A percentile compares a stretch with the other conserved stretches of the same genome.
phyloP scores from a whole-genome alignment of 805 yeast genomes.

The Wickerhamiella galacta region DNA sequence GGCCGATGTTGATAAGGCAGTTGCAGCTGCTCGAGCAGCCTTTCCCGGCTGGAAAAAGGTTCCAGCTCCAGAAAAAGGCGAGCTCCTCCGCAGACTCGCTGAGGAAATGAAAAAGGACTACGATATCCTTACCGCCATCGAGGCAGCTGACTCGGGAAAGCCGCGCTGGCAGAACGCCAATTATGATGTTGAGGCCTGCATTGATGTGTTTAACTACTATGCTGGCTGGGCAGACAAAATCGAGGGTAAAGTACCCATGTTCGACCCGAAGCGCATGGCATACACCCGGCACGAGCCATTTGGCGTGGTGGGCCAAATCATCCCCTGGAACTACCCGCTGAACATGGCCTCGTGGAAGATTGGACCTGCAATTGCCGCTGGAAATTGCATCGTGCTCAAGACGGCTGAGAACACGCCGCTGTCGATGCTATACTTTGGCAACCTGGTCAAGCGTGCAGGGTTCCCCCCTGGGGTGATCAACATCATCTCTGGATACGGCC shows the following conservation, averaged over 20 bases:
- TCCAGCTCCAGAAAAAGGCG: constrained; percentile 53
- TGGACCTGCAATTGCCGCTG: constrained; percentile 71
- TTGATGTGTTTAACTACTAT: constrained; percentile 41
- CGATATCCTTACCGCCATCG: constrained; percentile 63
- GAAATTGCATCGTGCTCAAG: constrained; percentile 56
- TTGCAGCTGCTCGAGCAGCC: constrained; percentile 68
- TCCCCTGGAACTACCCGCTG: constrained; percentile 61
- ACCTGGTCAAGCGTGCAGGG: constrained; percentile 44
- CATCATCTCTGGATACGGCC: constrained; percentile 54
- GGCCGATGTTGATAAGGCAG: constrained; percentile 74
- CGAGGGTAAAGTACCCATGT: constrained; percentile 43
- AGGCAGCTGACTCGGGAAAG: constrained; percentile 83
- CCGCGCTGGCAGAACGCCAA: constrained; percentile 26
- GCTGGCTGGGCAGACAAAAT: constrained; percentile 67
- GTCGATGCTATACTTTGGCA: constrained; percentile 45
- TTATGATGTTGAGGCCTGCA: constrained; percentile 40
- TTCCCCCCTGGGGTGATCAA: constrained; percentile 66
- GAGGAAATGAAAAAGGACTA: constrained; percentile 58
- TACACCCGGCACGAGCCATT: constrained; percentile 53
- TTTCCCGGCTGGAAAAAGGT: constrained; percentile 54
- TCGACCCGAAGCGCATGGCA: constrained; percentile 41
- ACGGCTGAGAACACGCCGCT: constrained; percentile 66
- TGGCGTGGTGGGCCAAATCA: constrained; percentile 51
- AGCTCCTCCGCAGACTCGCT: constrained; percentile 52
- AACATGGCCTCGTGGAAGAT: constrained; percentile 67